Conservation (phyloP, 129 eudicot genomes). For the Pittosporum tobira region DNA sequence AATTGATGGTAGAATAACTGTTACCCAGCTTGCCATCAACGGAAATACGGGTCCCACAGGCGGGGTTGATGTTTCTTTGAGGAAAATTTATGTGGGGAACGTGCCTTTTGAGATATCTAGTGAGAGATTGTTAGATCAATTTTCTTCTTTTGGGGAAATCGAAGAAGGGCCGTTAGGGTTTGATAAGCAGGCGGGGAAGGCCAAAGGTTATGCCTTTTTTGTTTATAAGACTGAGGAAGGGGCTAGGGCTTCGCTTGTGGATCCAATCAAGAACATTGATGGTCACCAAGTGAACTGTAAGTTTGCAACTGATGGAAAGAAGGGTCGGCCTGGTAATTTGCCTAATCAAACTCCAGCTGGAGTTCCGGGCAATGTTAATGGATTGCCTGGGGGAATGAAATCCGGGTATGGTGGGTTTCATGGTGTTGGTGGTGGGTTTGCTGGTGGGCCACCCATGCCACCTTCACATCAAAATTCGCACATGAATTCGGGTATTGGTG, state of each 20-base stretch:
- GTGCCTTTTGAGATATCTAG: slow-evolving; percentile 64
- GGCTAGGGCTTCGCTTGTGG: slow-evolving; percentile 56
- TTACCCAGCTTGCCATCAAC: slow-evolving; percentile 64
- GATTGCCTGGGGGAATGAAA: too few species aligned
- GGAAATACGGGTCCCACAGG: slow-evolving; percentile 27
- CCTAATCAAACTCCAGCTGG: too few species aligned
- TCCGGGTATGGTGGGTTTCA: too few species aligned
- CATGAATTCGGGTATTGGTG: too few species aligned
- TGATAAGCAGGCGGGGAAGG: slow-evolving; percentile 74
- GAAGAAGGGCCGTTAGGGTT: slow-evolving; percentile 96
- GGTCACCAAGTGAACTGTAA: slow-evolving; percentile 82
- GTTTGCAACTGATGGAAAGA: slow-evolving; percentile 83
- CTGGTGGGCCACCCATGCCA: too few species aligned
- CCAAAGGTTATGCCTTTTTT: slow-evolving; percentile 79
- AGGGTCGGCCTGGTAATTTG: slow-evolving; percentile 45
- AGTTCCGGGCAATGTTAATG: too few species aligned
- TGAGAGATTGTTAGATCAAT: slow-evolving; percentile 51
- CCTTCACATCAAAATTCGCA: too few species aligned
- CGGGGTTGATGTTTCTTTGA: slow-evolving; percentile 39
- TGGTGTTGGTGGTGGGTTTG: too few species aligned
- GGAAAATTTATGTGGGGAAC: slow-evolving; percentile 90
- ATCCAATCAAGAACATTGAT: slow-evolving; percentile 56
- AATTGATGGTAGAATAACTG: slow-evolving; percentile 85
- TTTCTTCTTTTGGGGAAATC: slow-evolving; percentile 62
- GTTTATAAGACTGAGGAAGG: slow-evolving; percentile 89